Evolutionary conservation across 768 basidiomycete species (phyloP).

Genomic region (Amanita thiersii): DNA sequence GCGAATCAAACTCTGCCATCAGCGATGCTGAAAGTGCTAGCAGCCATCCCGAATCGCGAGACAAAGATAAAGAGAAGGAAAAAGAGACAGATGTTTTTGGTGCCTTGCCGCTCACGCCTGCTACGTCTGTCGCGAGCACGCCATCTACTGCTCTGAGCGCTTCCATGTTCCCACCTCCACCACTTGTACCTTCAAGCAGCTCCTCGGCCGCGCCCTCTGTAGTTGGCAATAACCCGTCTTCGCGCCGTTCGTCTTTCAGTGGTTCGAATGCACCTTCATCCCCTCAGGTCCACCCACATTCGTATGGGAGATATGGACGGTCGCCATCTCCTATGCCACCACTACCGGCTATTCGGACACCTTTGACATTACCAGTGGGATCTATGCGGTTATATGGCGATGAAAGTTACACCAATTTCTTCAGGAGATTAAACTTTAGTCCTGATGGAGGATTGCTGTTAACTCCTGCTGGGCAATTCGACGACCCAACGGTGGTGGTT

Average conservation of each 20-base stretch:
- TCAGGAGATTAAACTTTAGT: constrained; percentile 87
- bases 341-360: constrained; percentile 83
- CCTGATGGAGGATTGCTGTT: constrained; percentile 90
- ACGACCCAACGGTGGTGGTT: constrained; percentile 69
- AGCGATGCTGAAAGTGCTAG: constrained; percentile 51
- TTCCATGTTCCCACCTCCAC: constrained; percentile 59
- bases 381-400: constrained; percentile 86
- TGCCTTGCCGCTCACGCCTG: constrained; percentile 45
- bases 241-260: constrained; percentile 67
- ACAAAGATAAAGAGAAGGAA: constrained; percentile 20
- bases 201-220: constrained; percentile 8
- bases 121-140: constrained; percentile 60
- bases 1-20: constrained; percentile 6
- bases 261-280: constrained; percentile 76
- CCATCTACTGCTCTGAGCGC: constrained; percentile 32
- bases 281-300: constrained; percentile 42
- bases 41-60: constrained; percentile 44
- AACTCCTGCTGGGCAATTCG: constrained; percentile 96
- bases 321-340: constrained; percentile 90
- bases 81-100: constrained; percentile 30
- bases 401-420: constrained; percentile 93
- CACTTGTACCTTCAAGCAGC: constrained; percentile 13
- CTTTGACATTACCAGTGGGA: constrained; percentile 49
- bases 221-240: constrained; percentile 42
- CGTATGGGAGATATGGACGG: constrained; percentile 55